Percentiles rank a stretch among this genome's conserved stretches.
phyloP scores from a whole-genome alignment of 2,329 filamentous ascomycete genomes.

The Neonectria coccinea region DNA sequence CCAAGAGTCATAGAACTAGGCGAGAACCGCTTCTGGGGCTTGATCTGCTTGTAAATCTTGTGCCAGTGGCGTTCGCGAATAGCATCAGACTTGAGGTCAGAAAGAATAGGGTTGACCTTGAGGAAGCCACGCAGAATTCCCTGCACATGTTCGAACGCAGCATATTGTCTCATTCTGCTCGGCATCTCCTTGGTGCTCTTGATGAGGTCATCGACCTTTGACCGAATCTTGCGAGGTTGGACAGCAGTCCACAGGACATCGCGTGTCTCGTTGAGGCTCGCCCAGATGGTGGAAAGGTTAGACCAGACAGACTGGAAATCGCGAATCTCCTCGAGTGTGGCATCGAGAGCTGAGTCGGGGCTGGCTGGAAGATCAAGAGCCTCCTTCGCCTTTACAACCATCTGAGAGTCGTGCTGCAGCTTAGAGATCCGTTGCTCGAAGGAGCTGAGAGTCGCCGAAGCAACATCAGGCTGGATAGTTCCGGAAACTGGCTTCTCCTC shows the following conservation, averaged over 20 bases:
- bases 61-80: constrained; percentile 97
- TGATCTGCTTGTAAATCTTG: constrained; percentile 96
- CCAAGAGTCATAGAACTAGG: constrained; percentile 95
- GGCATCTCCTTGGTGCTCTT: constrained; percentile 99
- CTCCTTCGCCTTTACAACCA: constrained; percentile 97
- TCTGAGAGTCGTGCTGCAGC: constrained; percentile 87
- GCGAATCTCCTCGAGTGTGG: constrained; percentile 93
- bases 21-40: constrained; percentile 92
- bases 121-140: constrained; percentile 87
- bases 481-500: constrained; percentile 97
- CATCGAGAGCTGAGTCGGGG: constrained; percentile 82
- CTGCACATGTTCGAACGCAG: constrained; percentile 99
- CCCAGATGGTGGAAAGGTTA: constrained; percentile 94
- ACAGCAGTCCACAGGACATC: constrained; percentile 96
- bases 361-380: constrained; percentile 89
- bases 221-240: constrained; percentile 91
- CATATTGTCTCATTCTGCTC: constrained; percentile 98
- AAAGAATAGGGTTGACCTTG: constrained; percentile 89
- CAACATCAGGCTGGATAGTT: constrained; percentile 89
- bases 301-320: constrained; percentile 99
- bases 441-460: constrained; percentile 81
- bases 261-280: constrained; percentile 90
- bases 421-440: constrained; percentile 89
- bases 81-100: constrained; percentile 94
- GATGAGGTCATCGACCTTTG: constrained; percentile 89